Base-by-base conservation (phyloP, 768 basidiomycete genomes). In the Heimioporus sp. region DNA sequence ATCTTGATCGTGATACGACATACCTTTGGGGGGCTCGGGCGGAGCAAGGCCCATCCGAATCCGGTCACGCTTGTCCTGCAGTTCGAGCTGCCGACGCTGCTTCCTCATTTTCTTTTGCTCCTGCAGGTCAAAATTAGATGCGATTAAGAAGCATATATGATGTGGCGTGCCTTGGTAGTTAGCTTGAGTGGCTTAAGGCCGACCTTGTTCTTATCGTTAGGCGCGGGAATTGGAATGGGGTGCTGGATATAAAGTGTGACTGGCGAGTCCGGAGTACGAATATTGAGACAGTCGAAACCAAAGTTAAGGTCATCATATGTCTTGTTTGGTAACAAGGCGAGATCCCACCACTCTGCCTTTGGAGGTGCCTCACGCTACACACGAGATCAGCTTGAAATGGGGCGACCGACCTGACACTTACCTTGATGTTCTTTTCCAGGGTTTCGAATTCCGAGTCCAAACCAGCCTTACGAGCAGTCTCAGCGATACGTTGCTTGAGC, bases 81-180 rank as follows among this genome's bases (percentile, higher is more conserved):
- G 68, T 61, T 93, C 93, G 11, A 87, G 88, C 62, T 90, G 86
- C 42, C 96, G 79, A 47, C 88, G 78, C 65, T 94, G 83, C 69
- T 92, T 91, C 61, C 97, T 73, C 86, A 97, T 87, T 80, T 98
- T 98, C 86, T 98, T 98, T 78, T 89, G 87, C 62, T 97, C 94
- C 85, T 77, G 37, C 35, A 53, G 42, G 55, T 28, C 21, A 41
- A 35, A n/a, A 46, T 52, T 10, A 58, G 30, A 52, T 21, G 31
- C 40, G 1, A 19, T 34, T 3, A 30, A 10, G 15, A 15, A n/a
- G 19, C 8, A 21, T 20, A 28, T 45, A 13, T 17, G 15, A 37
- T 12, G 19, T 34, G 31, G 48, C 65, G 21, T 49, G 32, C 91
- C 83, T 91, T 98, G 72, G 87, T 90, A 4, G 96, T 99, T 54